These are phyloP conservation scores for Heliamphora pulchella DNA, from an alignment of 179 eudicot genomes.

Conservation along the genomic window DNA sequence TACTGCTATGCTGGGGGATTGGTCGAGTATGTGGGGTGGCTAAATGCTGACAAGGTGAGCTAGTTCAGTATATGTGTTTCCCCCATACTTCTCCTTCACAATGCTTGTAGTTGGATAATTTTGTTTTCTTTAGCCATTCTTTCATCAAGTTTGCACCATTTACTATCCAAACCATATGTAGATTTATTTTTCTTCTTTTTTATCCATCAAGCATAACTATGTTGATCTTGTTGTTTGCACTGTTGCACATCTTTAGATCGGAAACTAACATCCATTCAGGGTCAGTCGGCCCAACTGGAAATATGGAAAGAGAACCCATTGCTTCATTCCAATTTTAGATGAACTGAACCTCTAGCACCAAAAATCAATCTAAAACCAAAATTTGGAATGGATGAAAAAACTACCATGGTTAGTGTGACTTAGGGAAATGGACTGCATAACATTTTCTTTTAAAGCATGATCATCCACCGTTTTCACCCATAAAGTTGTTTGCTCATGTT, in stretches of 20 bases:
- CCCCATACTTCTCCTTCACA: neutral
- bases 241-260: neutral
- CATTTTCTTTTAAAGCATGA: slow-evolving; percentile 8
- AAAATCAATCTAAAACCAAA: neutral
- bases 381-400: neutral
- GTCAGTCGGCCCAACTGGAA: neutral
- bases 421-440: neutral
- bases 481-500: neutral
- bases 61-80: neutral
- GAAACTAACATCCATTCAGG: neutral
- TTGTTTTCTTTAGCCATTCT: neutral
- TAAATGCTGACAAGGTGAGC: slow-evolving; percentile 76
- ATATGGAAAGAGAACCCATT: neutral
- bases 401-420: neutral
- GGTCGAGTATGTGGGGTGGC: slow-evolving; percentile 89
- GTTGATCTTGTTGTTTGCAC: neutral
- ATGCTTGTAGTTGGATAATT: neutral
- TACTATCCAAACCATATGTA: neutral
- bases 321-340: neutral
- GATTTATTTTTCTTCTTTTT: neutral
- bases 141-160: neutral
- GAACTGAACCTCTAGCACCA: neutral
- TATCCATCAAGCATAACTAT: neutral
- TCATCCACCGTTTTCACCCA: neutral
- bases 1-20: slow-evolving; percentile 92